Percentiles rank a stretch among this genome's conserved stretches.
Conservation (phyloP, 2,329 filamentous ascomycete genomes). For the Ophiognomonia clavigignenti-juglandacearum region DNA sequence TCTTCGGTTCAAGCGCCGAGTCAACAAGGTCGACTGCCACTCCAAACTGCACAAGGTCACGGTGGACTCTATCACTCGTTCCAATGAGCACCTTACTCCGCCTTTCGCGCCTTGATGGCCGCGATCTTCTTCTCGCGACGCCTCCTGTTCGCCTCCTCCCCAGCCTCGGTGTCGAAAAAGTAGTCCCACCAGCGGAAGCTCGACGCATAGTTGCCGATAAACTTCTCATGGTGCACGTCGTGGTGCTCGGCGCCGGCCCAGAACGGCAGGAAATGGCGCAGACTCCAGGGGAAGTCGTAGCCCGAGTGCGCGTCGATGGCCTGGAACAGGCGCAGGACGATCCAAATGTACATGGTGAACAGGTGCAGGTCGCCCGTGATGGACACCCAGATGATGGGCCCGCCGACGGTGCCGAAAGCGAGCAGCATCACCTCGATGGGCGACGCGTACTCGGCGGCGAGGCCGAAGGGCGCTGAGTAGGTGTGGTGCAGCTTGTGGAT, state of each 20-base stretch:
- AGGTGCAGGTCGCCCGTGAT: constrained; percentile 87
- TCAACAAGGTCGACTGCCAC: not conserved
- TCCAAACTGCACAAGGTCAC: not conserved
- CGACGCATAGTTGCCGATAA: constrained; percentile 96
- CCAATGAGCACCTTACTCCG: constrained; percentile 41
- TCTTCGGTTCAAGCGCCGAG: not conserved
- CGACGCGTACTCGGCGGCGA: constrained; percentile 95
- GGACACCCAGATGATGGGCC: constrained; percentile 77
- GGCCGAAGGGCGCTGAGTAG: constrained; percentile 93
- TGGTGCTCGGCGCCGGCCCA: constrained; percentile 98
- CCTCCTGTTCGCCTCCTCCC: constrained; percentile 77
- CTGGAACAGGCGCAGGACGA: constrained; percentile 87
- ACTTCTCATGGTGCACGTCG: constrained; percentile 95
- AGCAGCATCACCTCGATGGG: constrained; percentile 96
- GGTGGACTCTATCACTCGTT: not conserved
- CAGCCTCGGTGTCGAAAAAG: constrained; percentile 86
- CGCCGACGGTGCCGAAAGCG: constrained; percentile 77
- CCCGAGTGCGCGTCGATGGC: constrained; percentile 96
- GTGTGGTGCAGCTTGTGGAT: constrained; percentile 99
- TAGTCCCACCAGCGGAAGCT: constrained; percentile 99
- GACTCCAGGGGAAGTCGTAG: constrained; percentile 96
- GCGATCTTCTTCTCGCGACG: constrained; percentile 74
- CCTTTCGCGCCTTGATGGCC: constrained; percentile 62
- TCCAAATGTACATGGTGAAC: constrained; percentile 97
- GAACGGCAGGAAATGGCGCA: constrained; percentile 94